phyloP scores from a whole-genome alignment of 2,329 filamentous ascomycete species.

The Elsinoe arachidis region DNA sequence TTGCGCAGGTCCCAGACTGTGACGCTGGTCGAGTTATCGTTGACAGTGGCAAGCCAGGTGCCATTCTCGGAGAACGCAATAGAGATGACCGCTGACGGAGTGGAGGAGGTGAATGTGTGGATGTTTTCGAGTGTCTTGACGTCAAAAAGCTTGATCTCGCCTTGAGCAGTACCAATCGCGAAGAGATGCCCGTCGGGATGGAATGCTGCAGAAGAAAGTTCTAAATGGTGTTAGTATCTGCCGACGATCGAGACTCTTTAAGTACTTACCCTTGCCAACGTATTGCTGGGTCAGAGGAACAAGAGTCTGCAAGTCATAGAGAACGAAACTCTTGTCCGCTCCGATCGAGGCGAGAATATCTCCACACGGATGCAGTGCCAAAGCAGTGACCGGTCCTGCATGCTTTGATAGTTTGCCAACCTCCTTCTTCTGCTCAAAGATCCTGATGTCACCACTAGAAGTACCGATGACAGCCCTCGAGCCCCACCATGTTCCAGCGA shows the following conservation, averaged over 20 bases:
- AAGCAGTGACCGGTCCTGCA: conserved; percentile 66
- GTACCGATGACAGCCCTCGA: conserved; percentile 64
- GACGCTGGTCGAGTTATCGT: conserved; percentile 67
- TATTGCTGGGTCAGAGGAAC: conserved; percentile 69
- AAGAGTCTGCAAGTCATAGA: conserved; percentile 68
- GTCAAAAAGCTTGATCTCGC: conserved; percentile 82
- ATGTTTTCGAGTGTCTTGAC: conserved; percentile 70
- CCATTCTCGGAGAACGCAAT: conserved; percentile 93
- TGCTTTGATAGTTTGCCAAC: conserved; percentile 67
- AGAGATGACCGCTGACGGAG: conserved; percentile 53
- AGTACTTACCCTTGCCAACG: conserved; percentile 63
- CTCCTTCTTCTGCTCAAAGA: conserved; percentile 64
- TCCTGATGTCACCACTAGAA: conserved; percentile 66
- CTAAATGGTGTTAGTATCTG: conserved; percentile 38
- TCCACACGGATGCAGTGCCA: conserved; percentile 75
- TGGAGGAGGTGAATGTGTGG: conserved; percentile 56
- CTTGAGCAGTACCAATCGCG: conserved; percentile 69
- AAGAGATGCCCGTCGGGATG: conserved; percentile 96
- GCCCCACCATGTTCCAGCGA: conserved; percentile 56
- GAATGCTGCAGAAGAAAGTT: conserved; percentile 70
- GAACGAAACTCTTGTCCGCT: conserved; percentile 81
- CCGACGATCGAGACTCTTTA: conserved; percentile 7
- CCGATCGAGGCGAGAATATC: conserved; percentile 80
- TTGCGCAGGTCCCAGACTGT: conserved; percentile 91
- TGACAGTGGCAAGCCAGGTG: conserved; percentile 82